Percentiles rank a stretch among this genome's conserved stretches.
Conservation (phyloP, 805 yeast genomes). For the Barnettozyma wickerhamii region DNA sequence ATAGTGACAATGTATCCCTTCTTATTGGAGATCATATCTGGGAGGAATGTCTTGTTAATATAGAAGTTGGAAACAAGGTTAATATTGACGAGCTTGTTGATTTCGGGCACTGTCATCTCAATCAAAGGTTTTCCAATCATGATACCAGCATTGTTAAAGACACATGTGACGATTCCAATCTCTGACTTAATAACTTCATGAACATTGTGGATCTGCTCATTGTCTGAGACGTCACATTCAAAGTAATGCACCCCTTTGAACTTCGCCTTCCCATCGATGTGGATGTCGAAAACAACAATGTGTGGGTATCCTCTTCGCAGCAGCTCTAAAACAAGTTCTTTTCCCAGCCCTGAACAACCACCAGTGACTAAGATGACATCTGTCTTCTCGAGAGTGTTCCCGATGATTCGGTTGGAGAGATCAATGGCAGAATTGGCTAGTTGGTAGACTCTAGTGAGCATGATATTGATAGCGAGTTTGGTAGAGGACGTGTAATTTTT, state of each 20-base stretch:
- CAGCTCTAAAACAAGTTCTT: constrained; percentile 49
- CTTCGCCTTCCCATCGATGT: constrained; percentile 22
- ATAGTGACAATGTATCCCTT: constrained; percentile 79
- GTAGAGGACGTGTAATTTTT: background rate
- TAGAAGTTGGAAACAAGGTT: constrained; percentile 70
- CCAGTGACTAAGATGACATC: constrained; percentile 82
- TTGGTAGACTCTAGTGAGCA: constrained; percentile 4
- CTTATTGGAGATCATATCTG: constrained; percentile 55
- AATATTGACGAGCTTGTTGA: constrained; percentile 58
- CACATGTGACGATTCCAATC: constrained; percentile 58
- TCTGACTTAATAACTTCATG: constrained; percentile 37
- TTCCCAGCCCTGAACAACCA: constrained; percentile 77
- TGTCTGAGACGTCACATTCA: constrained; percentile 65
- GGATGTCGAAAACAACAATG: constrained; percentile 66
- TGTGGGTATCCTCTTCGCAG: constrained; percentile 35
- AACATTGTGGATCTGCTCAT: constrained; percentile 37
- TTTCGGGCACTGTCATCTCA: constrained; percentile 51
- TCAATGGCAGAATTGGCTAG: constrained; percentile 2
- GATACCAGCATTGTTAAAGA: constrained; percentile 86
- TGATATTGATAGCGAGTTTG: background rate
- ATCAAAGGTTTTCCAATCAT: constrained; percentile 53
- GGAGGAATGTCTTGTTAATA: constrained; percentile 66
- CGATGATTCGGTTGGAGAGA: constrained; percentile 34
- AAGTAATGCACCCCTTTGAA: constrained; percentile 42
- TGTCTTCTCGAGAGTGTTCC: constrained; percentile 47